Base-by-base conservation (phyloP, 2,329 filamentous ascomycete genomes). In the Paraconiothyrium brasiliense region DNA sequence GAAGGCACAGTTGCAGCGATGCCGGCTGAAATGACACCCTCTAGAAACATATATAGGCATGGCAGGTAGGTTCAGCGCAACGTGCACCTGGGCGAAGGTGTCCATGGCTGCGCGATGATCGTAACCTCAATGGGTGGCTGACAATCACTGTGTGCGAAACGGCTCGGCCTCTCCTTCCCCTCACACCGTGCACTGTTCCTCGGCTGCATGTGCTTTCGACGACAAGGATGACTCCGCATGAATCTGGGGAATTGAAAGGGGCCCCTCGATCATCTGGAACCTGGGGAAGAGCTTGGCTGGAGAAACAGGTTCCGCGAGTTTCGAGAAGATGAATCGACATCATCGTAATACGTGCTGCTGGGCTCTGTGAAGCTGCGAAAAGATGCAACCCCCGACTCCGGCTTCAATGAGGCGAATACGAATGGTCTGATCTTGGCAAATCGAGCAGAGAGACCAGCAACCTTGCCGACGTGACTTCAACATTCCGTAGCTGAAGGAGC, bases 191-290 rank as follows among this genome's bases (percentile, higher is more conserved):
- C 37, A 16, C 37, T 22, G 24, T 55, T 68, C 71, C 71, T 73
- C 71, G 71, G 71, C 62, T 65, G 64, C 71, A 73, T 70, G 71
- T 73, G 71, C 69, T 24, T 35, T 35, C 57, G 54, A 51, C 41
- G 24, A 30, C 48, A 34, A 37, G 43, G 11, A 34, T 34, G 57
- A 11, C 34, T 20, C 37, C 44, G 58, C 57, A 60, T 63, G 50
- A 62, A 60, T 51, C 52, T 62, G 54, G 58, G 63, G 60, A 44
- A 43, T 22, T 16, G 24, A 22, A 22, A 27, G 35, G 35, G 37
- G 34, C 27, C 32, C 27, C 39, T 30, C 52, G 2, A 35, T 46
- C 41, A 24, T 35, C 52, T 55, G 27, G 1, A 30, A 30, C 27
- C 27, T 30, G 52, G 39, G 41, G 52, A 56, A 56, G 54, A 37